phyloP scores from a whole-genome alignment of 306 rosid species.

The Prunus davidiana region DNA sequence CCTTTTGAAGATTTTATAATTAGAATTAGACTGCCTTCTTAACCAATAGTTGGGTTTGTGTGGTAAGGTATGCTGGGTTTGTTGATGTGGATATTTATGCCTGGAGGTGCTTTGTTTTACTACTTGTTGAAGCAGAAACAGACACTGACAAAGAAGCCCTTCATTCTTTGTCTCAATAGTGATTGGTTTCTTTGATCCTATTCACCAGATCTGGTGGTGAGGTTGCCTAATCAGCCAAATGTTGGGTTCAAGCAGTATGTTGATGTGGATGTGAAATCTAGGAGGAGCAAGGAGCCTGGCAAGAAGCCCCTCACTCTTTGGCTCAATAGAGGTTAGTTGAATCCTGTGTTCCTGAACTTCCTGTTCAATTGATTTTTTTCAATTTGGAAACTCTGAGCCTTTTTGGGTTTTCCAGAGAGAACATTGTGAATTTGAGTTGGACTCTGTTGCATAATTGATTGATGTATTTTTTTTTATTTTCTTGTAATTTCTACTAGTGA shows the following conservation, averaged over 20 bases:
- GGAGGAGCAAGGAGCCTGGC: no score
- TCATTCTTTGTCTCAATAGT: not conserved
- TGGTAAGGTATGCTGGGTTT: constrained; percentile 54
- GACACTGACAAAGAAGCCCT: not conserved
- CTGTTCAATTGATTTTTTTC: no score
- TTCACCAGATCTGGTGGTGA: not conserved
- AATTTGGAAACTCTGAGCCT: not conserved
- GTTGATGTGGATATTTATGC: constrained; percentile 64
- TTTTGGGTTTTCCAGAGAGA: not conserved
- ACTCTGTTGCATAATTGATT: not conserved
- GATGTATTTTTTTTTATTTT: constrained; percentile 1
- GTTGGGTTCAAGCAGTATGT: no score
- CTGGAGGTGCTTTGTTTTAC: constrained; percentile 45
- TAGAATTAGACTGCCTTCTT: no score
- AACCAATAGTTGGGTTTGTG: no score
- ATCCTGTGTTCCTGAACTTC: not conserved
- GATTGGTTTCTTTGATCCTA: not conserved
- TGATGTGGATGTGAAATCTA: no score
- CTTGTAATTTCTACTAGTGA: not conserved
- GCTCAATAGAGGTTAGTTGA: no score
- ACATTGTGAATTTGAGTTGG: not conserved
- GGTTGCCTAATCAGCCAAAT: no score
- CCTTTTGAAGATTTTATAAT: no score
- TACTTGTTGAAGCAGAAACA: not conserved
- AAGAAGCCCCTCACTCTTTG: no score